Base-by-base conservation (phyloP, 2,329 filamentous ascomycete species). In the Septoria linicola region DNA sequence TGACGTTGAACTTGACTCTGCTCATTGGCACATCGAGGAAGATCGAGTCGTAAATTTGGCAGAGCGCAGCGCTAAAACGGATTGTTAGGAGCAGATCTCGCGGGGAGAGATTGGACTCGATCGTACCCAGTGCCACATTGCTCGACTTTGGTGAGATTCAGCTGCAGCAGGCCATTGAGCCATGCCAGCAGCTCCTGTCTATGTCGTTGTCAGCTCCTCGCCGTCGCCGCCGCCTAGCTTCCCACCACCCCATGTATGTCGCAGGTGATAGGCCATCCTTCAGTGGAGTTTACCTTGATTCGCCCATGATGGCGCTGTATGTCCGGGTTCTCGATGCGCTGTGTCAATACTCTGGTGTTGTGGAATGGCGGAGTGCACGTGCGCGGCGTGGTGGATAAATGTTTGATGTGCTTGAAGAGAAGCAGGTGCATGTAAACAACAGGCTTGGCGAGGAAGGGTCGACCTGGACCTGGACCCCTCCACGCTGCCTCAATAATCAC, bases 21-120 rank as follows among this genome's bases (percentile, higher is more conserved):
- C 84, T 79, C 93, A 99, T 97, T 61, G 92, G 90, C 27, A 97
- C 80, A 72, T 99, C 93, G 76, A 84, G 83, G 78, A 90, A 97
- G 77, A 99, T 96, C 73, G 90, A 96, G 78, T 99, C 93, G 72
- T 96, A 96, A 66, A 99, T 83, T 76, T 99, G 93, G 77, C 93
- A 99, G 57, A 96, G 81, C 41, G 92, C 92, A 63, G 93, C 92
- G 71, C 92, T 97, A 68, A 63, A 57, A 14, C 23, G 10, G 44
- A 53, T 56, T 40, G 54, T 55, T 34, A 53, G 46, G 17, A 32
- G 27, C n/a, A n/a, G n/a, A n/a, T 25, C 17, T 39, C 30, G 43
- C 25, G 39, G 45, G 42, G 41, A 30, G 41, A 63, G 59, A 62
- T 58, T 63, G 62, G 48, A 66, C 79, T n/a, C n/a, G n/a, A 65